Percentiles rank a stretch among this genome's conserved stretches.
These are phyloP conservation scores for Scleromitrula shiraiana DNA, from an alignment of 2,329 filamentous ascomycete genomes.

Conservation along the genomic window DNA sequence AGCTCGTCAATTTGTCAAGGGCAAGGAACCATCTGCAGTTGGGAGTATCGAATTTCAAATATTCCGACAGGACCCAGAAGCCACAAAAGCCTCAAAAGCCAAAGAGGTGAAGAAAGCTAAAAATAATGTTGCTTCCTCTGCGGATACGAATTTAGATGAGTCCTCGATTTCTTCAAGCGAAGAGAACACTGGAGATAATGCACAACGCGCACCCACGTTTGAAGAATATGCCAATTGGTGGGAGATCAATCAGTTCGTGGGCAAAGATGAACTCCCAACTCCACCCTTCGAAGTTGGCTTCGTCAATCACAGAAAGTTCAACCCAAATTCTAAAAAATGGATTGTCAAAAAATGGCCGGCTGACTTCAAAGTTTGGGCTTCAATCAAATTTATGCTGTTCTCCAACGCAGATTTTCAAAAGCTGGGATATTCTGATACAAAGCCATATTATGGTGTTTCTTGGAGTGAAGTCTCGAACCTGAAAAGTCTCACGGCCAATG, in stretches of 20 bases:
- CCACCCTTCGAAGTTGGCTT: conserved; percentile 19
- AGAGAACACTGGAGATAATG: not conserved
- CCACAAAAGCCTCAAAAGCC: not conserved
- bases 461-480: not conserved
- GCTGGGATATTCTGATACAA: conserved; percentile 9
- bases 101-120: not conserved
- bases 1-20: conserved; percentile 1
- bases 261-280: not conserved
- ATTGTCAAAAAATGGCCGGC: conserved; percentile 10
- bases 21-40: conserved; percentile 1
- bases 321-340: conserved; percentile 9
- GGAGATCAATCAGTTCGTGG: conserved; percentile 11
- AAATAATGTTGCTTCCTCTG: not conserved
- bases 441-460: not conserved
- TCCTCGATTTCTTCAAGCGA: not conserved
- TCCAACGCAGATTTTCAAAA: conserved; percentile 12
- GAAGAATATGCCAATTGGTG: conserved; percentile 16
- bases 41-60: conserved; percentile 10
- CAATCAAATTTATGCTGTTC: conserved; percentile 15
- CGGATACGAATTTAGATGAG: not conserved
- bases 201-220: conserved; percentile 14
- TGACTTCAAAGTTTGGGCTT: conserved; percentile 15
- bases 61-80: conserved; percentile 4
- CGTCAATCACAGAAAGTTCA: conserved; percentile 3
- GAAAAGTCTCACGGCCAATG: too few relatives aligned